phyloP scores from a whole-genome alignment of 345 rosid species.

The Citropsis articulata region DNA sequence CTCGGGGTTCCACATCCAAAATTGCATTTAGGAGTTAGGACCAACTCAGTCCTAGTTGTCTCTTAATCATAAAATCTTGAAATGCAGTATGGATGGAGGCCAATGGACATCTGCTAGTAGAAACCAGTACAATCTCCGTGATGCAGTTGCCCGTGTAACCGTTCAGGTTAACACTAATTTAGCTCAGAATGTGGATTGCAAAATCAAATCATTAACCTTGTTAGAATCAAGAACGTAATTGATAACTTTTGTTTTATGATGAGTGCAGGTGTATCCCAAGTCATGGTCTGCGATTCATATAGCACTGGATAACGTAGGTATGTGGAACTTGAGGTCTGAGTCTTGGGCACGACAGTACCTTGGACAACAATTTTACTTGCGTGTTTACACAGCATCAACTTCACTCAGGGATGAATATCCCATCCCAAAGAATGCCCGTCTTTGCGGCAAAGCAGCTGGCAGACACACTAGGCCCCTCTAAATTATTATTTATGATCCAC shows the following conservation, averaged over 20 bases:
- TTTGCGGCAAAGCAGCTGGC: constrained; percentile 80
- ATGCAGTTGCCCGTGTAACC: constrained; percentile 74
- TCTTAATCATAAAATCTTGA: background rate
- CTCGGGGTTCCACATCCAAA: background rate
- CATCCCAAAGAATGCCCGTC: constrained; percentile 79
- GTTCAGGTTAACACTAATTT: constrained; percentile 50
- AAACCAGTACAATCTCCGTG: constrained; percentile 72
- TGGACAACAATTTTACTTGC: constrained; percentile 85
- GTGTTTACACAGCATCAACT: constrained; percentile 69
- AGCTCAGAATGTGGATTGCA: background rate
- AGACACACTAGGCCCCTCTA: constrained; percentile 70
- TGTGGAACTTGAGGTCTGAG: constrained; percentile 96
- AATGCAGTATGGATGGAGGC: constrained; percentile 93
- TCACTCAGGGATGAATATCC: constrained; percentile 91
- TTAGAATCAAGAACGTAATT: background rate
- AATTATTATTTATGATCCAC: constrained; percentile 7
- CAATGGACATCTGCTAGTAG: constrained; percentile 73
- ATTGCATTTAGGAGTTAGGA: background rate
- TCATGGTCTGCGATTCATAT: constrained; percentile 91
- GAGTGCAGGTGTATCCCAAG: constrained; percentile 72
- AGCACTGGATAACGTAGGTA: constrained; percentile 90
- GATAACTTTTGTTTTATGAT: background rate
- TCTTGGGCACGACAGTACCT: constrained; percentile 94
- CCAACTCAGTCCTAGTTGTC: background rate
- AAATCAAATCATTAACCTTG: background rate